Evolutionary conservation across 2,329 filamentous ascomycete species (phyloP).

Genomic region (Fusarium sp.): DNA sequence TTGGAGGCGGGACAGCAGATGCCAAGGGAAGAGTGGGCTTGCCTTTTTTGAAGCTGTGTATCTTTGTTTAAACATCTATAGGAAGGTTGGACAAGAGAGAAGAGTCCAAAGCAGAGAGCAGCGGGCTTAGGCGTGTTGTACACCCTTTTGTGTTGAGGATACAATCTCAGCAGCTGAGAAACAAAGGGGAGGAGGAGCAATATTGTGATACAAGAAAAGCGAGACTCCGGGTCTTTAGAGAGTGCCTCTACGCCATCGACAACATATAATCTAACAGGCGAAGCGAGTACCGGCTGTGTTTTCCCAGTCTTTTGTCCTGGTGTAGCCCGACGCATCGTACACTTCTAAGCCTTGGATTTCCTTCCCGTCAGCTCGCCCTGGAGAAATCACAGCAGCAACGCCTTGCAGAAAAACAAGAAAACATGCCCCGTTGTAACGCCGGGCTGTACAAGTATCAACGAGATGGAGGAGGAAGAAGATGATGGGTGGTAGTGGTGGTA

Average conservation of each 20-base stretch:
- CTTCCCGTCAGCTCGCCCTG: neutral
- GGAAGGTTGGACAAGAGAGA: neutral
- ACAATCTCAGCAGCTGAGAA: conserved; percentile 19
- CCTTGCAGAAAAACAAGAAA: conserved; percentile 19
- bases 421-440: conserved; percentile 22
- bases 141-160: neutral
- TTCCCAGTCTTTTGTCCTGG: neutral
- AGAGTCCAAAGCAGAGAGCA: conserved; percentile 5
- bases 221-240: neutral
- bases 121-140: conserved; percentile 16
- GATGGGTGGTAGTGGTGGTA: neutral
- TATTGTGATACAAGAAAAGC: conserved; percentile 33
- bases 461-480: conserved; percentile 9
- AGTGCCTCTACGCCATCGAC: conserved; percentile 16
- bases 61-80: neutral
- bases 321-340: neutral
- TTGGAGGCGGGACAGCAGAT: neutral
- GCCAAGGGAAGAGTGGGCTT: conserved; percentile 2
- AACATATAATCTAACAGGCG: conserved; percentile 12
- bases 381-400: conserved; percentile 26
- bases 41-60: neutral
- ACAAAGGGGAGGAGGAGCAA: conserved; percentile 29
- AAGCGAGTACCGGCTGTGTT: neutral
- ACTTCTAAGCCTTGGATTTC: conserved; percentile 4
- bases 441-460: conserved; percentile 12